Percentiles rank a stretch among this genome's conserved stretches.
Conservation (phyloP, 2,329 filamentous ascomycete genomes). For the Drechslerella dactyloides region DNA sequence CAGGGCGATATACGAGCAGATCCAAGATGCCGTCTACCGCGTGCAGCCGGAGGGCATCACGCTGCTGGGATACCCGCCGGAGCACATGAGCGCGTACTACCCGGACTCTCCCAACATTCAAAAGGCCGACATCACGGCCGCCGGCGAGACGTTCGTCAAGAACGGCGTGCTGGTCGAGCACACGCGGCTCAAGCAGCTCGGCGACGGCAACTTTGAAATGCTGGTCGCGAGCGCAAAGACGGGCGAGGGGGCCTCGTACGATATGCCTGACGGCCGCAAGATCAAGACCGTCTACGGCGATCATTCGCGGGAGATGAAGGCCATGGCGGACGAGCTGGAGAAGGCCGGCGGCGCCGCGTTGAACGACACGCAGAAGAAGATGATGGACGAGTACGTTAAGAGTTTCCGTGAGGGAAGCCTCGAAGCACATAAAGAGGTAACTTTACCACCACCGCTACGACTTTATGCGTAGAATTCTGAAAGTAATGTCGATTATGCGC, state of each 20-base stretch:
- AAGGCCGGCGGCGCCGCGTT: slow-evolving; percentile 72
- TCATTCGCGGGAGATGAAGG: slow-evolving; percentile 72
- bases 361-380: slow-evolving; percentile 75
- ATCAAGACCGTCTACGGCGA: slow-evolving; percentile 78
- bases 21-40: slow-evolving; percentile 75
- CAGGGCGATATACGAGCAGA: slow-evolving; percentile 70
- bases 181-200: slow-evolving; percentile 71
- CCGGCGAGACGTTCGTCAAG: slow-evolving; percentile 75
- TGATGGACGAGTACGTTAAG: slow-evolving; percentile 75
- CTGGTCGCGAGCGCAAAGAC: slow-evolving; percentile 59
- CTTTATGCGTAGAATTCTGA: too few relatives aligned
- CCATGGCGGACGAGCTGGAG: slow-evolving; percentile 70
- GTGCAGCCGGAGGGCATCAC: slow-evolving; percentile 65
- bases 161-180: slow-evolving; percentile 76
- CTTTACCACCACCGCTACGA: too few relatives aligned
- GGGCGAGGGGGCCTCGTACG: slow-evolving; percentile 26
- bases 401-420: slow-evolving; percentile 78
- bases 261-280: slow-evolving; percentile 65
- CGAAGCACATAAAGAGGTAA: slow-evolving; percentile 73
- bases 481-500: neutral
- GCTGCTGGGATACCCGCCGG: slow-evolving; percentile 76
- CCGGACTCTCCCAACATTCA: slow-evolving; percentile 76
- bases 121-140: slow-evolving; percentile 73
- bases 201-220: slow-evolving; percentile 70
- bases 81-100: slow-evolving; percentile 82